These are phyloP conservation scores for Dryadomyces quercivorus DNA, from an alignment of 2,329 filamentous ascomycete genomes.

Conservation along the genomic window DNA sequence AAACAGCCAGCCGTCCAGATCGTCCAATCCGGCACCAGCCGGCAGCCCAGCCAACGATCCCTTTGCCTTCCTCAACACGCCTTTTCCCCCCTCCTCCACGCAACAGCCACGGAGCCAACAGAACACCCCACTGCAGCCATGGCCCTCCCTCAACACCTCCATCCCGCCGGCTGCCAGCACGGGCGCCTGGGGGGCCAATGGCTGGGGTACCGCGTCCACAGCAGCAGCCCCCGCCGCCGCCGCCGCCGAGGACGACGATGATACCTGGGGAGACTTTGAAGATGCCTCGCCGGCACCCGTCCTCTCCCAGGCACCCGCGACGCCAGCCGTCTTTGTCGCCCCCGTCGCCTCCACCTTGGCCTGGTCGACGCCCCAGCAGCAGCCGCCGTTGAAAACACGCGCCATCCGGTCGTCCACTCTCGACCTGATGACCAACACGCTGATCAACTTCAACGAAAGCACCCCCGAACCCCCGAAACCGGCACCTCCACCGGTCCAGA, in stretches of 20 bases:
- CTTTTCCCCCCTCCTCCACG: conserved; percentile 8
- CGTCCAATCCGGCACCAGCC: conserved; percentile 2
- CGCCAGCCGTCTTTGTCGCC: not conserved
- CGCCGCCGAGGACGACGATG: conserved; percentile 23
- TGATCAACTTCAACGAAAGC: conserved; percentile 25
- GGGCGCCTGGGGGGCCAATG: conserved; percentile 6
- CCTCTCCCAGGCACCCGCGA: conserved; percentile 5
- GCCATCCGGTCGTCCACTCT: conserved; percentile 36
- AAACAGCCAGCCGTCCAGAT: conserved; percentile 13
- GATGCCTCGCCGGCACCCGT: conserved; percentile 28
- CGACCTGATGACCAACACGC: conserved; percentile 40
- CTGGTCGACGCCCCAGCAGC: conserved; percentile 2
- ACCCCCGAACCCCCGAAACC: not conserved
- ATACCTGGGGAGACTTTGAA: conserved; percentile 59
- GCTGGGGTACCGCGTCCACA: not conserved
- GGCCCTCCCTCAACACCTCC: not conserved
- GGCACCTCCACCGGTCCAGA: not conserved
- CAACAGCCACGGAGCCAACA: not conserved
- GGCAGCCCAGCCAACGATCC: conserved; percentile 18
- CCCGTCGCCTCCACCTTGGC: not conserved
- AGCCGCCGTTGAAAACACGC: conserved; percentile 15
- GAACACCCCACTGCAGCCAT: conserved; percentile 8
- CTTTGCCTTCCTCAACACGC: conserved; percentile 19
- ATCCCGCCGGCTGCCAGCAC: conserved; percentile 7
- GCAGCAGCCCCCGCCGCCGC: not conserved